Percentiles rank a stretch among this genome's conserved stretches.
phyloP scores from a whole-genome alignment of 768 basidiomycete species.

The Polyporus arcularius region DNA sequence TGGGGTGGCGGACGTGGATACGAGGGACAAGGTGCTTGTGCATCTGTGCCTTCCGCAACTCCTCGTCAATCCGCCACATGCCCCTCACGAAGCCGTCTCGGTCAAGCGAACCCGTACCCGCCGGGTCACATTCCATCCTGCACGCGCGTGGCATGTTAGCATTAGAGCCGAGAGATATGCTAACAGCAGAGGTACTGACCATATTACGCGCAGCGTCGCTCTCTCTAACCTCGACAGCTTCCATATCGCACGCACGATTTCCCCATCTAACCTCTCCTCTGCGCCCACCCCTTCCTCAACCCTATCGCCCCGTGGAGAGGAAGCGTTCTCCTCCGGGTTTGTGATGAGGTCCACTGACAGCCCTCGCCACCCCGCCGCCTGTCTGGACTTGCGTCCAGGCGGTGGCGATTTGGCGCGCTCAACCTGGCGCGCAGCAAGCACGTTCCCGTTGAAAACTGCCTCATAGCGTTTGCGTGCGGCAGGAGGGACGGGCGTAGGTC shows the following conservation, averaged over 20 bases:
- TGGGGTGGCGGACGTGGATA: constrained; percentile 12
- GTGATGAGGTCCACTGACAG: constrained; percentile 68
- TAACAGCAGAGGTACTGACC: constrained; percentile 45
- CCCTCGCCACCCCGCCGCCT: constrained; percentile 75
- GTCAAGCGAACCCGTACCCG: constrained; percentile 56
- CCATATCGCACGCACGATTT: constrained; percentile 64
- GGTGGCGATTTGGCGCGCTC: constrained; percentile 19
- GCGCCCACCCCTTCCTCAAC: constrained; percentile 40
- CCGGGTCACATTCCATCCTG: constrained; percentile 74
- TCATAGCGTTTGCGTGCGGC: constrained; percentile 69
- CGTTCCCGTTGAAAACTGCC: constrained; percentile 61
- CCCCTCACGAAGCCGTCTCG: constrained; percentile 70
- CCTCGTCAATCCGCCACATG: constrained; percentile 89
- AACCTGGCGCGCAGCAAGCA: constrained; percentile 48
- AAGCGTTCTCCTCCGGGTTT: constrained; percentile 31
- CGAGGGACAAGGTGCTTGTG: constrained; percentile 10
- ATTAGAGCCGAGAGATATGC: background rate
- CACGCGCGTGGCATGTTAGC: background rate
- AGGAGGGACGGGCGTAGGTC: constrained; percentile 69
- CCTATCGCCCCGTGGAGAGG: constrained; percentile 18
- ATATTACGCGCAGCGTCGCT: constrained; percentile 59
- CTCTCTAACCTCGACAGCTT: constrained; percentile 55
- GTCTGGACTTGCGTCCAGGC: constrained; percentile 45
- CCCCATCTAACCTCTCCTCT: constrained; percentile 56
- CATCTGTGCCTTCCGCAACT: constrained; percentile 62